phyloP scores from a whole-genome alignment of 768 basidiomycete species.

The Tricholoma furcatifolium region DNA sequence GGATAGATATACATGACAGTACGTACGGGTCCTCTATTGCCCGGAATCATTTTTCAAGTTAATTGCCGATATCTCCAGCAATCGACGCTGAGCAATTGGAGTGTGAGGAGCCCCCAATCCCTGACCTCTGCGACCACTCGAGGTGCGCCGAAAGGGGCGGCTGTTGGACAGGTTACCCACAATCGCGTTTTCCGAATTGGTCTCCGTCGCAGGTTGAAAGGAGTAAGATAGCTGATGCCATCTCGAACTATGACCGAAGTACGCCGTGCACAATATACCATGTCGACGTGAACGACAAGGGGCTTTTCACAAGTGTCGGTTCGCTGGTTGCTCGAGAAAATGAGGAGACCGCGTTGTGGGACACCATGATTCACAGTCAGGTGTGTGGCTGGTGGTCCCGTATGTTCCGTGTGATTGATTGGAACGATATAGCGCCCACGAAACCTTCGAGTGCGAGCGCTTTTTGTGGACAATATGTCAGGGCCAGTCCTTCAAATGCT shows the following conservation, averaged over 20 bases:
- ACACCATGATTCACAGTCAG: constrained; percentile 24
- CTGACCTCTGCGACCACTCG: constrained; percentile 34
- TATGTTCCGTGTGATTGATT: background rate
- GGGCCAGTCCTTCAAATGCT: constrained; percentile 59
- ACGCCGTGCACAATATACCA: constrained; percentile 31
- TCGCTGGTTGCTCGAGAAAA: constrained; percentile 19
- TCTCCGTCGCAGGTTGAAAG: constrained; percentile 41
- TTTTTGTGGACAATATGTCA: constrained; percentile 54
- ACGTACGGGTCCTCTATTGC: constrained; percentile 4
- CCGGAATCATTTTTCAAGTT: background rate
- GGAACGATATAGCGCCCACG: constrained; percentile 26
- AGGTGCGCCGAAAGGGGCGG: constrained; percentile 25
- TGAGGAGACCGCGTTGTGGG: constrained; percentile 36
- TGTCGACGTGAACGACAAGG: constrained; percentile 39
- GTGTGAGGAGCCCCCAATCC: constrained; percentile 31
- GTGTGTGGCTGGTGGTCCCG: constrained; percentile 28
- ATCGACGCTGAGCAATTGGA: constrained; percentile 34
- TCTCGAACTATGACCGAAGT: constrained; percentile 28
- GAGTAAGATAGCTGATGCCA: constrained; percentile 38
- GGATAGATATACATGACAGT: constrained; percentile 43
- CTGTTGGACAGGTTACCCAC: constrained; percentile 43
- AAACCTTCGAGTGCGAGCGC: constrained; percentile 41
- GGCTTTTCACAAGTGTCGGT: constrained; percentile 34
- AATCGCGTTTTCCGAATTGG: constrained; percentile 58
- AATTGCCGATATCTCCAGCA: constrained; percentile 21